These are phyloP conservation scores for Lobosporangium transversale DNA, from an alignment of 192 early-diverging fungal genomes.

Conservation along the genomic window DNA sequence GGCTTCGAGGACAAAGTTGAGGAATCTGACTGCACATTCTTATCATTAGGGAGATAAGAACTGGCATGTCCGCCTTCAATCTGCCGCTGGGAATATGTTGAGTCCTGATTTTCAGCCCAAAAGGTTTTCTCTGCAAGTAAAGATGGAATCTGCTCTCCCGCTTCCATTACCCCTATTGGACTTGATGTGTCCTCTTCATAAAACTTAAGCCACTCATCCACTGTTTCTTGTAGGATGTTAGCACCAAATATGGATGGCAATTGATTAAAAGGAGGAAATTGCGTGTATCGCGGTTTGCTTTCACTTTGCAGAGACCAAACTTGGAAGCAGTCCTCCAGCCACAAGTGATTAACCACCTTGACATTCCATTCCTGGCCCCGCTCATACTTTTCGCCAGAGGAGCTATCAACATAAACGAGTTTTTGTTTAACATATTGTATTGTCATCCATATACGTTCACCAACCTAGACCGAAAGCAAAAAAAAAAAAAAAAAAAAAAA, in stretches of 20 bases:
- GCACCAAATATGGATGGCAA: slow-evolving; percentile 66
- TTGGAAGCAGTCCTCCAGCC: slow-evolving; percentile 84
- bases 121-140: no score
- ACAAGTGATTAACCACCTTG: slow-evolving; percentile 83
- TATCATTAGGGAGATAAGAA: neutral
- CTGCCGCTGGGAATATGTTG: neutral
- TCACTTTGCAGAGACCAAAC: slow-evolving; percentile 67
- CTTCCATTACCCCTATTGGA: no score
- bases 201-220: slow-evolving; percentile 54
- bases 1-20: neutral
- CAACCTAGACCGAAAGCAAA: neutral
- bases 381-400: slow-evolving; percentile 71
- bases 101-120: no score
- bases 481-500: neutral
- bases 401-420: slow-evolving; percentile 38
- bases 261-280: slow-evolving; percentile 61
- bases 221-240: slow-evolving; percentile 46
- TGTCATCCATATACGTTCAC: neutral
- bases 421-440: neutral
- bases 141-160: neutral
- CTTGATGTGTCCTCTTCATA: slow-evolving; percentile 33
- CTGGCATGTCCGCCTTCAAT: neutral
- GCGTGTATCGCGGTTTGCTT: slow-evolving; percentile 62
- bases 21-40: neutral
- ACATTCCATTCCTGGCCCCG: slow-evolving; percentile 73